Evolutionary conservation across 371 early-diverging fungal species (phyloP), one percentile per base, ranked within the genome.

Genomic region (Smittium culicis): DNA sequence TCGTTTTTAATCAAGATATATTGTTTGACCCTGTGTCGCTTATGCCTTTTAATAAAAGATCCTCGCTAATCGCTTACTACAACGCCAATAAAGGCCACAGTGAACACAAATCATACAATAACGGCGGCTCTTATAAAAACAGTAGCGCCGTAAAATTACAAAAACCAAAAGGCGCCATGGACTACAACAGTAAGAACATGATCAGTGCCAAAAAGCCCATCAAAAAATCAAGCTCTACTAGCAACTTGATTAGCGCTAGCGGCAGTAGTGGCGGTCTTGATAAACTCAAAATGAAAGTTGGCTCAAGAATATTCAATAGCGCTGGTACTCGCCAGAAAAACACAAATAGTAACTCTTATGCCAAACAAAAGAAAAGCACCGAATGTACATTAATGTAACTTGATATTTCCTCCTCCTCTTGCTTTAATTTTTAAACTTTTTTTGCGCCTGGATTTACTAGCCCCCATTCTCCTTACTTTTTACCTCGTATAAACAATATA

Each of bases 1-100:
- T 30, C n/a, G 63, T 63, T 3, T 63, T 63, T 63, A 32, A 63
- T 45, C 45, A 45, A 20, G 45, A 45, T 45, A 45, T 45, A 5
- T 11, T 45, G 20, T 45, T 45, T 45, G 45, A 45, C 20, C 45
- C 45, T 11, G 45, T 45, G 5, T 45, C 45, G 45, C 45, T 45
- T 11, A 45, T 45, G 45, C 45, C 45, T 11, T 20, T 11, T 11
- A 45, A 45, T 20, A 11, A 11, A 5, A 45, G 20, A 20, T 45
- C 45, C 5, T 45, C 45, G 5, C n/a, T n/a, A n/a, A n/a, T n/a
- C 5, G 20, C 45, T 45, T 45, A n/a, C n/a, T n/a, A n/a, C n/a
- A n/a, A n/a, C n/a, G n/a, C n/a, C n/a, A n/a, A n/a, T n/a, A n/a
- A n/a, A n/a, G n/a, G n/a, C n/a, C 5, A 45, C 20, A 45, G 45